phyloP scores from a whole-genome alignment of 2,329 filamentous ascomycete species.

The Colletotrichum musae region DNA sequence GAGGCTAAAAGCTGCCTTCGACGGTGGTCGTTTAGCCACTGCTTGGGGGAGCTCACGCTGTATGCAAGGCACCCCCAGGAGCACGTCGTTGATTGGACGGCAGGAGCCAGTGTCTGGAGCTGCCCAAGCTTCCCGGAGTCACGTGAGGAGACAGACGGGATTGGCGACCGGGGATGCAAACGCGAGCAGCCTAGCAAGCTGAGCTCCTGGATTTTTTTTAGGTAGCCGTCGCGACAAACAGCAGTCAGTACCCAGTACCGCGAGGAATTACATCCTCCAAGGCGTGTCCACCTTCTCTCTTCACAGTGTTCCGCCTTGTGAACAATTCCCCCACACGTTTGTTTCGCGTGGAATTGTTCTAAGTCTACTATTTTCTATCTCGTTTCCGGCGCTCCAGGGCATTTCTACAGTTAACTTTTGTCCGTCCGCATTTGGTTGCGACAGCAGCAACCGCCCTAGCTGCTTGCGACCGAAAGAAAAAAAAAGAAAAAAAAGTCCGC shows the following conservation, averaged over 20 bases:
- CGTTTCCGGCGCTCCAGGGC: slow-evolving; percentile 7
- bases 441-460: slow-evolving; percentile 24
- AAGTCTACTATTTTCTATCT: background rate
- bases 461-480: slow-evolving; percentile 6
- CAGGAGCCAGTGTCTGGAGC: slow-evolving; percentile 17
- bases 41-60: slow-evolving; percentile 40
- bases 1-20: slow-evolving; percentile 69
- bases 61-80: slow-evolving; percentile 33
- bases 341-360: slow-evolving; percentile 2
- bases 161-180: slow-evolving; percentile 19
- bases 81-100: slow-evolving; percentile 25
- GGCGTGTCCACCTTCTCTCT: slow-evolving; percentile 21
- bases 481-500: slow-evolving; percentile 7
- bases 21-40: slow-evolving; percentile 30
- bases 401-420: slow-evolving; percentile 7
- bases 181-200: slow-evolving; percentile 19
- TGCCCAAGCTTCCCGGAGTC: slow-evolving; percentile 18
- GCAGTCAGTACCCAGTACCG: slow-evolving; percentile 9
- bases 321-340: slow-evolving; percentile 25
- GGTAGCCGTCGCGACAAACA: slow-evolving; percentile 26
- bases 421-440: slow-evolving; percentile 18
- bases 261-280: slow-evolving; percentile 17
- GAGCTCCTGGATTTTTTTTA: slow-evolving; percentile 32
- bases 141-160: slow-evolving; percentile 24
- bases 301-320: background rate